A percentile compares a stretch with the other conserved stretches of the same genome.
Conservation (phyloP, 345 rosid genomes). For the Eucalyptus erythrocorys region DNA sequence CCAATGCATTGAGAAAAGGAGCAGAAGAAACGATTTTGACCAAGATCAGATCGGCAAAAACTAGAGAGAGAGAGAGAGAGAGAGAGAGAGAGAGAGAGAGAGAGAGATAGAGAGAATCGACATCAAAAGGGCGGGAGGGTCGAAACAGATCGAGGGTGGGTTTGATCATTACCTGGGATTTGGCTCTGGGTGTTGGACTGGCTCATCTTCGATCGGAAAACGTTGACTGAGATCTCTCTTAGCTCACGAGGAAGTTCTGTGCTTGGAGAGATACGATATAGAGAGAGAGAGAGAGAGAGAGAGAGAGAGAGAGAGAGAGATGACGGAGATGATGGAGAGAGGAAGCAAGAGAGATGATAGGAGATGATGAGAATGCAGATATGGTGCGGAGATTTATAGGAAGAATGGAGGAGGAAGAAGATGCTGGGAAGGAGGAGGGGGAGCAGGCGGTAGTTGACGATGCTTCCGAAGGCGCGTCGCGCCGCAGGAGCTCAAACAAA, state of each 20-base stretch:
- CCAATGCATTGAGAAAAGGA: background rate
- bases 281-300: background rate
- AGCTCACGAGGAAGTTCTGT: background rate
- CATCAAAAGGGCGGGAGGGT: background rate
- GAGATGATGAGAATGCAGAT: background rate
- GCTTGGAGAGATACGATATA: background rate
- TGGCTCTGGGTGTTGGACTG: conserved; percentile 11
- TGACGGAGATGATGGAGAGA: background rate
- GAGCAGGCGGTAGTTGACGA: background rate
- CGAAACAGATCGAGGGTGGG: background rate
- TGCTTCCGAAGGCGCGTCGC: background rate
- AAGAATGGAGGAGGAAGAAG: background rate
- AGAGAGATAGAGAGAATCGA: background rate
- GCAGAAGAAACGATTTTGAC: background rate
- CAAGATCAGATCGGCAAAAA: background rate
- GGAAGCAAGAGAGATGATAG: background rate
- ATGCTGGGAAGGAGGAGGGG: background rate
- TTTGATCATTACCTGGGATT: conserved; percentile 1
- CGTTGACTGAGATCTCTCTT: background rate
- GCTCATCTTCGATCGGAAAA: conserved; percentile 6
- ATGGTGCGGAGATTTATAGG: background rate
- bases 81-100: background rate
- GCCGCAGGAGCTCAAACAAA: background rate
- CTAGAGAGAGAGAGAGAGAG: background rate
- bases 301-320: background rate